Percentiles rank a stretch among this genome's conserved stretches.
Conservation (phyloP, 768 basidiomycete genomes). For the Auricularia heimuer region DNA sequence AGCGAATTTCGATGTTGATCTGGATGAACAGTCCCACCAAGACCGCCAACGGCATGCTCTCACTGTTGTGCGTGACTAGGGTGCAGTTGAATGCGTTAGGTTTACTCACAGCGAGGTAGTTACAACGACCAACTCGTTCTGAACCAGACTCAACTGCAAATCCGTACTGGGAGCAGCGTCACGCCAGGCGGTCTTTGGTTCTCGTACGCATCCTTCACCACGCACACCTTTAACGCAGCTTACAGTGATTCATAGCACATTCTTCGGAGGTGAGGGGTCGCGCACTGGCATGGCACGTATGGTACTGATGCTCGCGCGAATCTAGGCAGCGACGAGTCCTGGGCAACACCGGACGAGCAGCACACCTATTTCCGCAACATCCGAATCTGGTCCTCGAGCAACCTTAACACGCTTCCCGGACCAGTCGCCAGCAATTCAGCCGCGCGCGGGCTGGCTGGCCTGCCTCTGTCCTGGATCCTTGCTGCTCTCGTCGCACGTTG, state of each 20-base stretch:
- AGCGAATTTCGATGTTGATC: slow-evolving; percentile 61
- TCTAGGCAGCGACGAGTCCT: slow-evolving; percentile 51
- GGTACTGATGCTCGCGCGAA: slow-evolving; percentile 10
- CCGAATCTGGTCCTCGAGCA: slow-evolving; percentile 47
- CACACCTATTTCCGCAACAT: slow-evolving; percentile 75
- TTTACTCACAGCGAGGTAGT: slow-evolving; percentile 23
- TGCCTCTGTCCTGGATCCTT: not conserved
- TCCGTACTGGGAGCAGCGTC: slow-evolving; percentile 46
- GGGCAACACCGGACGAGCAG: slow-evolving; percentile 59
- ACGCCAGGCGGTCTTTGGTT: slow-evolving; percentile 64
- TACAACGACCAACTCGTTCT: slow-evolving; percentile 61
- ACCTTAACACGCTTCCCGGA: slow-evolving; percentile 14
- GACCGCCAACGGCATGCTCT: slow-evolving; percentile 64
- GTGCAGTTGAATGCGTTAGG: not conserved
- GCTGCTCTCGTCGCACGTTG: not conserved
- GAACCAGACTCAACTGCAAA: slow-evolving; percentile 49
- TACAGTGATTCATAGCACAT: slow-evolving; percentile 38
- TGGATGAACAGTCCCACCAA: slow-evolving; percentile 61
- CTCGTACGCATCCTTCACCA: slow-evolving; percentile 39
- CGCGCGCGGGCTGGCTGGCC: not conserved
- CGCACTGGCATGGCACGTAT: no score
- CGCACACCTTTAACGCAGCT: slow-evolving; percentile 2
- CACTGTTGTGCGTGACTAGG: slow-evolving; percentile 46
- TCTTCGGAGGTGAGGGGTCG: slow-evolving; percentile 53
- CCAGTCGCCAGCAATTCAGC: not conserved